These are phyloP conservation scores for Gryganskiella cystojenkinii DNA, from an alignment of 192 early-diverging fungal genomes.

Conservation along the genomic window DNA sequence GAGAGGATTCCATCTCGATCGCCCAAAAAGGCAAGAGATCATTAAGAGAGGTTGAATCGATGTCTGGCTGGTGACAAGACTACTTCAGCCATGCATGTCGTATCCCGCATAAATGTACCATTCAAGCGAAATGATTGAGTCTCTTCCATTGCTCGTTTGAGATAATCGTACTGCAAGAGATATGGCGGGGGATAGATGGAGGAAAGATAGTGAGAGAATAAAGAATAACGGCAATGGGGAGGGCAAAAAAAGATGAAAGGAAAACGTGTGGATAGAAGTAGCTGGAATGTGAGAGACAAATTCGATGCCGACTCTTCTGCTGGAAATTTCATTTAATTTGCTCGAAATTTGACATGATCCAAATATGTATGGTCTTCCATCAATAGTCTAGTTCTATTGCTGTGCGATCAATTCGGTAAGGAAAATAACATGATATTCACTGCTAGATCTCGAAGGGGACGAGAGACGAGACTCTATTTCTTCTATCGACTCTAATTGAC, in stretches of 20 bases:
- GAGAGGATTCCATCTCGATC: too few relatives aligned
- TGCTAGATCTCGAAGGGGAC: neutral
- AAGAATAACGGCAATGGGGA: neutral
- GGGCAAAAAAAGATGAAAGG: neutral
- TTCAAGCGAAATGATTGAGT: too few relatives aligned
- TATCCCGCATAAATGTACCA: too few relatives aligned
- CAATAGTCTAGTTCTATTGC: constrained; percentile 4
- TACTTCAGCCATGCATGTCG: too few relatives aligned
- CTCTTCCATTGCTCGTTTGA: too few relatives aligned
- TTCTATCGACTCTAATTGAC: too few relatives aligned
- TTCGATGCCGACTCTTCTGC: neutral
- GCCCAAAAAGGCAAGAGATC: too few relatives aligned
- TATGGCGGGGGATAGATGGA: neutral
- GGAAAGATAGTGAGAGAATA: neutral
- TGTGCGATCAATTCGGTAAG: constrained; percentile 1
- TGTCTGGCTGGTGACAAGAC: too few relatives aligned
- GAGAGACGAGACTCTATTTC: too few relatives aligned
- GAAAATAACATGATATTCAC: neutral
- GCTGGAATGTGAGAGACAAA: neutral
- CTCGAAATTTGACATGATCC: neutral
- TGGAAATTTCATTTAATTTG: neutral
- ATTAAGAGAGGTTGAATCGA: too few relatives aligned
- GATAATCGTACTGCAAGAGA: too few relatives aligned
- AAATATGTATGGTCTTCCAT: too few relatives aligned
- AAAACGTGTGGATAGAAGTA: neutral